A percentile compares a stretch with the other conserved stretches of the same genome.
These are phyloP conservation scores for Bryopsis sp. DNA, from an alignment of 139 green algal species.

Conservation along the genomic window DNA sequence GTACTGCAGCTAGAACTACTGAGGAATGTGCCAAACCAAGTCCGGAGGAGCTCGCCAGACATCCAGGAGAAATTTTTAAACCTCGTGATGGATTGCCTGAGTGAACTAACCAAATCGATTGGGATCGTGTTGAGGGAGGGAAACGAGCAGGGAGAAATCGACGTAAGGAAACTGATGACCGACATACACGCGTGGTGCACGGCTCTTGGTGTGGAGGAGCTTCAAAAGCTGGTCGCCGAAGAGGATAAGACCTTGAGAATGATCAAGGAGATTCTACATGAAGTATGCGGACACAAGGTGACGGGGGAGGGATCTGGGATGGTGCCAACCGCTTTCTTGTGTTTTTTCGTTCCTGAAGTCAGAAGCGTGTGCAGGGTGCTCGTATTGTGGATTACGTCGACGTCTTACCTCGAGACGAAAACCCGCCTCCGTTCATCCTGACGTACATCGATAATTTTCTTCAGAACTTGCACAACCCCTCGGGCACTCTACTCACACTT, in stretches of 20 bases:
- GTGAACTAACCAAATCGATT: constrained; percentile 87
- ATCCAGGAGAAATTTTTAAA: constrained; percentile 29
- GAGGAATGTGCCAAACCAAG: background rate
- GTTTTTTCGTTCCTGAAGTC: too few species aligned
- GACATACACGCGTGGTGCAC: constrained; percentile 83
- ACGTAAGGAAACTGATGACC: constrained; percentile 67
- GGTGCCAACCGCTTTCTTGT: too few species aligned
- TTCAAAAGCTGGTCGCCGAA: constrained; percentile 51
- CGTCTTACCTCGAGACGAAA: background rate
- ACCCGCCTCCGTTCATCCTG: constrained; percentile 65
- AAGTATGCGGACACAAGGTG: constrained; percentile 70
- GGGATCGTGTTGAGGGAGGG: background rate
- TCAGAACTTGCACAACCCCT: constrained; percentile 36
- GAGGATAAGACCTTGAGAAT: constrained; percentile 95
- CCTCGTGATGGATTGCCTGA: constrained; percentile 94
- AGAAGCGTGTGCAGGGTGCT: background rate
- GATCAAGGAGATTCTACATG: constrained; percentile 92
- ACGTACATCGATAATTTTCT: constrained; percentile 92
- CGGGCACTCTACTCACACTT: too few species aligned
- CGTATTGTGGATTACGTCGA: constrained; percentile 11
- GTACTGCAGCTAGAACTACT: constrained; percentile 9
- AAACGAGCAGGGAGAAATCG: constrained; percentile 41
- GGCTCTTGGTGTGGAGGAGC: constrained; percentile 76
- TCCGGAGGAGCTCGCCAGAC: background rate
- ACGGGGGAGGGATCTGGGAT: too few species aligned